Base-by-base conservation (phyloP, 106 monocot species). In the Phalaenopsis aphrodite region DNA sequence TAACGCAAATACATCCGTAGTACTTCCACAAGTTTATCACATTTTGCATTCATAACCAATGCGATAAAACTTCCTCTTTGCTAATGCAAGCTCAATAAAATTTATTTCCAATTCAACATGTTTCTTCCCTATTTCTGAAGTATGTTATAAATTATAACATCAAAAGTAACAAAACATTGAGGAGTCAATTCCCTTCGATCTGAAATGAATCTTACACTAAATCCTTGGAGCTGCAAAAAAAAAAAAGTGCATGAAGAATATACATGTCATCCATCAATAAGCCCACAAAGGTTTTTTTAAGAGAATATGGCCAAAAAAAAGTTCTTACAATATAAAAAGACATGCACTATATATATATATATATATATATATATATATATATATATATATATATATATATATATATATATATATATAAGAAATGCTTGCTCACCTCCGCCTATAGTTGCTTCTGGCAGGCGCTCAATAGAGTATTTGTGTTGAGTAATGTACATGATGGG, bases 401-500 rank as follows among this genome's bases (percentile, higher is more conserved):
- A 61, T 61, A 61, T 61, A 61, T 19, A 61, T 6, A 61, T 5
- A 8, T 5, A 61, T 21, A n/a, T n/a, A 49, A 8, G 5, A 76
- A 76, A 12, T 49, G 21, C 19, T 11, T 48, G 56, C 69, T 30
- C 78, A 92, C 92, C 92, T 89, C 92, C 92, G 21, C 92, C 92
- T 42, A 92, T 92, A 42, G 92, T 92, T 79, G 92, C 92, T 88
- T 92, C 92, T 6, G 92, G 92, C 21, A 92, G 81, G 55, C 89
- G 87, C 55, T 92, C 92, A 41, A 92, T 89, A 3, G 92, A 89
- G 83, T 92, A 92, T 80, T 86, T 85, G 55, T 88, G 89, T 37
- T 80, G 87, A 79, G 92, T 89, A 75, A 89, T 89, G 39, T 92
- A 92, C 92, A 92, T 92, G 82, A 92, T 92, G 14, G 92, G 92